These are phyloP conservation scores for Penicillium tannophilum DNA, from an alignment of 495 filamentous ascomycete genomes.

Conservation along the genomic window DNA sequence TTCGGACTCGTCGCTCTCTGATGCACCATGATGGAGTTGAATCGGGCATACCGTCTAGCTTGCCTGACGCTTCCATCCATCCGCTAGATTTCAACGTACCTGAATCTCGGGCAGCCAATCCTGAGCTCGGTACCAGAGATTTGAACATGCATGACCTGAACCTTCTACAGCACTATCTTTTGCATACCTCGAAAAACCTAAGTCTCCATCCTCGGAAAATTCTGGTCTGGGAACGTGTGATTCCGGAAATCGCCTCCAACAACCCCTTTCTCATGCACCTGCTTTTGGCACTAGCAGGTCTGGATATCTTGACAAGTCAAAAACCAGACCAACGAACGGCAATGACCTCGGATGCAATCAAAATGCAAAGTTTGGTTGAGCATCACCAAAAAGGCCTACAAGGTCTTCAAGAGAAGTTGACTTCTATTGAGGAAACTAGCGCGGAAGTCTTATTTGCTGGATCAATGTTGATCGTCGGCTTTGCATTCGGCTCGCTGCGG, in stretches of 20 bases:
- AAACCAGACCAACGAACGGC: background rate
- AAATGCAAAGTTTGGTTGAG: constrained; percentile 19
- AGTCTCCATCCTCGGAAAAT: constrained; percentile 15
- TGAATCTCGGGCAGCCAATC: background rate
- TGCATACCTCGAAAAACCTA: constrained; percentile 27
- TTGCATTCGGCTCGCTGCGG: constrained; percentile 29
- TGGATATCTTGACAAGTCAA: constrained; percentile 16
- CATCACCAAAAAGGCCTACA: constrained; percentile 31
- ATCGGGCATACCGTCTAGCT: background rate
- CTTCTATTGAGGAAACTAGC: constrained; percentile 6
- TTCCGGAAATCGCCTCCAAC: constrained; percentile 20
- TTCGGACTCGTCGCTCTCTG: background rate
- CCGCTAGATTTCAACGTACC: constrained; percentile 16
- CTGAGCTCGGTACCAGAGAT: background rate
- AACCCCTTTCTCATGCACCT: constrained; percentile 21
- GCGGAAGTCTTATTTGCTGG: constrained; percentile 21
- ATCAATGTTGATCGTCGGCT: constrained; percentile 25
- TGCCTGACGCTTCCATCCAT: background rate
- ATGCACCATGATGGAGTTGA: background rate
- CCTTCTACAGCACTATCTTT: constrained; percentile 24
- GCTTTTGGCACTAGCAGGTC: constrained; percentile 28
- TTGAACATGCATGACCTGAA: constrained; percentile 29
- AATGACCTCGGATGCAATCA: background rate
- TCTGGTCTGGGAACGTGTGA: constrained; percentile 24
- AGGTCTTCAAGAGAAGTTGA: constrained; percentile 24